Percentiles rank a stretch among this genome's conserved stretches.
Evolutionary conservation across 2,329 filamentous ascomycete species (phyloP).

Genomic region (Diplodia mutila): DNA sequence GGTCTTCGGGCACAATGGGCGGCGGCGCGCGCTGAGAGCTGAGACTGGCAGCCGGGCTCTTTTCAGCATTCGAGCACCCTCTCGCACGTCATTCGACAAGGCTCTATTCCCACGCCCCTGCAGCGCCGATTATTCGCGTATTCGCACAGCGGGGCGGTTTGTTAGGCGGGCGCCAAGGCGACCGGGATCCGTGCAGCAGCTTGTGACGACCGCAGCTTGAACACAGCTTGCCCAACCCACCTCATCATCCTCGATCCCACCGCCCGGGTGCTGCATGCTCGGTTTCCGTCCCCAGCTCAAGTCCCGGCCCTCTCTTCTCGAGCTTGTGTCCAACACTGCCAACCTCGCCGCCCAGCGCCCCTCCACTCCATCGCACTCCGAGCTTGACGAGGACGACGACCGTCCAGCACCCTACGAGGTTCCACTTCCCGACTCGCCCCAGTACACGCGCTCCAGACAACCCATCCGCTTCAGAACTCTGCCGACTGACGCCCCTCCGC

Average conservation of each 20-base stretch:
- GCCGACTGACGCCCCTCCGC: background rate
- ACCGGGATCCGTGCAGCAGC: conserved; percentile 23
- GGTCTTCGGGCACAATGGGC: background rate
- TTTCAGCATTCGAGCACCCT: background rate
- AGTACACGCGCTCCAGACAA: conserved; percentile 31
- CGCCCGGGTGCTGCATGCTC: conserved; percentile 51
- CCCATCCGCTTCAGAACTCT: background rate
- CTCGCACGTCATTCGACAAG: background rate
- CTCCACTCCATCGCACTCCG: conserved; percentile 17
- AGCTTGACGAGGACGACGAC: conserved; percentile 26
- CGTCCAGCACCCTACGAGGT: conserved; percentile 31
- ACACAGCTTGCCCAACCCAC: conserved; percentile 24
- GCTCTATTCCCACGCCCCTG: background rate
- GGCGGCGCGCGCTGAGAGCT: background rate
- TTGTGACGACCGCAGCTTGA: conserved; percentile 26
- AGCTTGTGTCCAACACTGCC: conserved; percentile 60
- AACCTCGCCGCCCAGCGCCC: conserved; percentile 44
- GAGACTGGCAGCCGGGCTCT: background rate
- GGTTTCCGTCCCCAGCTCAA: conserved; percentile 62
- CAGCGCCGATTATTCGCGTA: background rate
- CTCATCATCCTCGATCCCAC: conserved; percentile 20
- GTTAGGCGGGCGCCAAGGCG: conserved; percentile 24
- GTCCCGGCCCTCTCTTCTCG: conserved; percentile 64
- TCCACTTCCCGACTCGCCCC: conserved; percentile 34
- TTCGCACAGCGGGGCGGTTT: conserved; percentile 3